phyloP scores from a whole-genome alignment of 352 stramenopile genomes.

The Halophytophthora batemanensis region DNA sequence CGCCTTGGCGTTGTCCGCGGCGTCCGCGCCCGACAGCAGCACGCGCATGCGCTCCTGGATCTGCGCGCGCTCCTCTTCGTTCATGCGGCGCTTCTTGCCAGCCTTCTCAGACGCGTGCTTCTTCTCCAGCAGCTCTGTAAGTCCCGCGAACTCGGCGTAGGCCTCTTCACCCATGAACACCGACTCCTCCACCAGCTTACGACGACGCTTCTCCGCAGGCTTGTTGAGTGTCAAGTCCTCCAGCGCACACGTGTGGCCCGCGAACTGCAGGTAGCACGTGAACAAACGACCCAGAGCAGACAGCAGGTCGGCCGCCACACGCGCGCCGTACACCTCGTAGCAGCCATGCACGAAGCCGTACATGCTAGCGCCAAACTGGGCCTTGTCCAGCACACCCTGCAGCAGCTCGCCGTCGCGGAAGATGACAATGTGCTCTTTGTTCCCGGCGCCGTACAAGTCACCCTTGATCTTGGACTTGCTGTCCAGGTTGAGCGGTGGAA shows the following conservation, averaged over 20 bases:
- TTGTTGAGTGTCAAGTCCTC: slow-evolving; percentile 98
- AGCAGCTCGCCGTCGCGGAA: slow-evolving; percentile 96
- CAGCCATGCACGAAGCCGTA: slow-evolving; percentile 98
- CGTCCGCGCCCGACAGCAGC: slow-evolving; percentile 68
- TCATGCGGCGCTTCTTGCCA: slow-evolving; percentile 81
- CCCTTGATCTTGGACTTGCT: slow-evolving; percentile 97
- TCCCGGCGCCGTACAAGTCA: slow-evolving; percentile 91
- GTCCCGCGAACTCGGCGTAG: slow-evolving; percentile 81
- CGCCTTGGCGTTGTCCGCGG: slow-evolving; percentile 70
- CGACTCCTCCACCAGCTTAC: slow-evolving; percentile 86
- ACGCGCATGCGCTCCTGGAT: slow-evolving; percentile 78
- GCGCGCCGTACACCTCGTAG: slow-evolving; percentile 90
- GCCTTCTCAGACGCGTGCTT: slow-evolving; percentile 53
- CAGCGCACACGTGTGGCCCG: slow-evolving; percentile 97
- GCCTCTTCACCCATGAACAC: slow-evolving; percentile 79
- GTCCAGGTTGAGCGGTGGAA: slow-evolving; percentile 91
- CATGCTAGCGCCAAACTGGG: slow-evolving; percentile 97
- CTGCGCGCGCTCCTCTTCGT: slow-evolving; percentile 63
- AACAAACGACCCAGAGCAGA: slow-evolving; percentile 91
- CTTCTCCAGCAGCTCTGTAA: slow-evolving; percentile 59
- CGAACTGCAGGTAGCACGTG: slow-evolving; percentile 98
- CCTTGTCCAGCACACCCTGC: slow-evolving; percentile 98
- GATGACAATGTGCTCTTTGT: slow-evolving; percentile 96
- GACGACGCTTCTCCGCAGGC: slow-evolving; percentile 90
- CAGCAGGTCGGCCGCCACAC: slow-evolving; percentile 79